Conservation (phyloP, 345 rosid genomes). For the Melastoma malabathricum region DNA sequence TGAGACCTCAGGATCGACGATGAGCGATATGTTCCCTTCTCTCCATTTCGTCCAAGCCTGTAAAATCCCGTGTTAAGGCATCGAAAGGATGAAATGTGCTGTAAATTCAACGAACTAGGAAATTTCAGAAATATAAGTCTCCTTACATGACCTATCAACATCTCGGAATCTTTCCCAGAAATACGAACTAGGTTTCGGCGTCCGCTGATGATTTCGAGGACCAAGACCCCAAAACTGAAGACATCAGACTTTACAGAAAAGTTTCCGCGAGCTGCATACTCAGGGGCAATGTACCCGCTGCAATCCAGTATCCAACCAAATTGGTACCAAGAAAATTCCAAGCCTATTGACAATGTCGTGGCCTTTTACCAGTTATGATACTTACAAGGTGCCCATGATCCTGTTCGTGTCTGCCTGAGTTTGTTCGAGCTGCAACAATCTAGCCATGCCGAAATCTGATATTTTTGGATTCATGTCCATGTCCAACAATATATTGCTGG, state of each 20-base stretch:
- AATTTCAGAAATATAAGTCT: too few species aligned
- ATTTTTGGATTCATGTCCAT: background rate
- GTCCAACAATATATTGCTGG: background rate
- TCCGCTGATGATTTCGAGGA: background rate
- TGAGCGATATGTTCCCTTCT: too few species aligned
- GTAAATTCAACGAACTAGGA: too few species aligned
- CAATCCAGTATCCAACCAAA: background rate
- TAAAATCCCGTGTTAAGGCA: too few species aligned
- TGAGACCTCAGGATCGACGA: too few species aligned
- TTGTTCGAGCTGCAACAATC: background rate
- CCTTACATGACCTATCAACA: too few species aligned
- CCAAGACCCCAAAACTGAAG: background rate
- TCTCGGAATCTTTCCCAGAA: too few species aligned
- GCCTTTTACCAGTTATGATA: background rate
- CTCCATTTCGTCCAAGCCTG: too few species aligned
- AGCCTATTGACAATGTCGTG: too few species aligned
- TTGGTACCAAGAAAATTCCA: too few species aligned
- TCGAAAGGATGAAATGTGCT: too few species aligned
- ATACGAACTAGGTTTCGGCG: background rate
- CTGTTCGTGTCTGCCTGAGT: background rate
- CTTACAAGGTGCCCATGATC: conserved; percentile 1
- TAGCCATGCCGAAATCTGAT: background rate
- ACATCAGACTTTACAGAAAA: conserved; percentile 20
- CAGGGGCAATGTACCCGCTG: background rate
- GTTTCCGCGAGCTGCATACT: background rate